These are phyloP conservation scores for Skeletonema grethae DNA, from an alignment of 108 stramenopile genomes.

Conservation along the genomic window DNA sequence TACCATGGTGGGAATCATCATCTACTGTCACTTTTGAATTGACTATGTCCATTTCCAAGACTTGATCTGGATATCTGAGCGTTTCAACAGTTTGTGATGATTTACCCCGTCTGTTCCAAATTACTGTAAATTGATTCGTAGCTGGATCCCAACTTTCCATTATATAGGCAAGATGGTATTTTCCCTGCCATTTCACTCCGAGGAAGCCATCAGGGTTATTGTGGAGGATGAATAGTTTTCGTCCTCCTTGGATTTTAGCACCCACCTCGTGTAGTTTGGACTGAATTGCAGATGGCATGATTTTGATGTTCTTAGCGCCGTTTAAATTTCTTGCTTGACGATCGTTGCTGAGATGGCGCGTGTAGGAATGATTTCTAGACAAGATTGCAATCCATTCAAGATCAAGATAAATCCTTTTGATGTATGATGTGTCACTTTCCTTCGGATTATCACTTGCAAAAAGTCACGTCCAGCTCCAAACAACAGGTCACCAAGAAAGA, in stretches of 20 bases:
- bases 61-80: neutral
- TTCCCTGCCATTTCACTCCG: neutral
- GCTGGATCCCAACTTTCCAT: neutral
- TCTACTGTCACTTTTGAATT: neutral
- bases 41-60: neutral
- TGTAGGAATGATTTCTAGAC: too few relatives aligned
- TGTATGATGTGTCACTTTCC: too few relatives aligned
- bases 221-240: neutral
- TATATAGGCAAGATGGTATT: slow-evolving; percentile 2
- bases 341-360: too few relatives aligned
- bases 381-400: too few relatives aligned
- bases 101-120: neutral
- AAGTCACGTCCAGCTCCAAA: too few relatives aligned
- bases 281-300: neutral
- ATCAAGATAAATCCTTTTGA: too few relatives aligned
- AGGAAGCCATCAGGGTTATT: neutral
- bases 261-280: neutral
- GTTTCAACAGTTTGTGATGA: neutral
- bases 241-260: neutral
- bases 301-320: too few relatives aligned
- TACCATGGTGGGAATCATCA: neutral
- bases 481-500: too few relatives aligned
- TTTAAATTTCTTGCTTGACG: too few relatives aligned
- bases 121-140: neutral
- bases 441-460: too few relatives aligned